Conservation (phyloP, 164 flowering plant genomes). For the Euptelea pleiosperma region DNA sequence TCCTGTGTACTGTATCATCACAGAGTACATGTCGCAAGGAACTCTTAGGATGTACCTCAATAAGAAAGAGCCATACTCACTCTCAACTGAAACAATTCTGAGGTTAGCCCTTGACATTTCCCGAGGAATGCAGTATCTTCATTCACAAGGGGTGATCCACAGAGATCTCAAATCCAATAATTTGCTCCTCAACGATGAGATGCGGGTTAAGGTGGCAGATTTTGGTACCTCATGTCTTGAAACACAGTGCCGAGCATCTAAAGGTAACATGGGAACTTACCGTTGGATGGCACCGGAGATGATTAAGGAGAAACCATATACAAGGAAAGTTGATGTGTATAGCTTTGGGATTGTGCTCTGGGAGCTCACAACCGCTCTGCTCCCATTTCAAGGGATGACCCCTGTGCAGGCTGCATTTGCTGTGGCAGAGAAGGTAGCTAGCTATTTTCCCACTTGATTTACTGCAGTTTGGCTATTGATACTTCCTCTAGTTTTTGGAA, state of each 20-base stretch:
- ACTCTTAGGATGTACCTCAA: constrained; percentile 88
- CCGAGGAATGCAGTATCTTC: constrained; percentile 93
- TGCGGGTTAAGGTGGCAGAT: constrained; percentile 93
- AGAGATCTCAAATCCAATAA: constrained; percentile 88
- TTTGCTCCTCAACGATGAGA: constrained; percentile 82
- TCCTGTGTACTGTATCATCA: constrained; percentile 87
- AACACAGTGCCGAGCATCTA: constrained; percentile 62
- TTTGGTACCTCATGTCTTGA: constrained; percentile 93
- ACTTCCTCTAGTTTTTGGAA: background rate
- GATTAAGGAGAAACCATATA: constrained; percentile 84
- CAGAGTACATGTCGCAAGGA: constrained; percentile 97
- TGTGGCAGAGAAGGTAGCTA: constrained; percentile 79
- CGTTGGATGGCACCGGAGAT: constrained; percentile 99
- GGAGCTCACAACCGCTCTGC: constrained; percentile 86
- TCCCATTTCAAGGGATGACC: constrained; percentile 96
- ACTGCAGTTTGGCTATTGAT: background rate
- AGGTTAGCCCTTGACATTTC: constrained; percentile 93
- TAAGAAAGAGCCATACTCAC: constrained; percentile 89
- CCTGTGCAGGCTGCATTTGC: constrained; percentile 98
- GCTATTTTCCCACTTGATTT: background rate
- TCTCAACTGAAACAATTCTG: constrained; percentile 72
- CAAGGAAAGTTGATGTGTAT: constrained; percentile 91
- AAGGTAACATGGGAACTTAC: constrained; percentile 91
- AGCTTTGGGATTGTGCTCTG: constrained; percentile 93
- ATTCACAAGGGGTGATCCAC: constrained; percentile 92